Base-by-base conservation (phyloP, 2,329 filamentous ascomycete species). In the Ascochyta pisi region DNA sequence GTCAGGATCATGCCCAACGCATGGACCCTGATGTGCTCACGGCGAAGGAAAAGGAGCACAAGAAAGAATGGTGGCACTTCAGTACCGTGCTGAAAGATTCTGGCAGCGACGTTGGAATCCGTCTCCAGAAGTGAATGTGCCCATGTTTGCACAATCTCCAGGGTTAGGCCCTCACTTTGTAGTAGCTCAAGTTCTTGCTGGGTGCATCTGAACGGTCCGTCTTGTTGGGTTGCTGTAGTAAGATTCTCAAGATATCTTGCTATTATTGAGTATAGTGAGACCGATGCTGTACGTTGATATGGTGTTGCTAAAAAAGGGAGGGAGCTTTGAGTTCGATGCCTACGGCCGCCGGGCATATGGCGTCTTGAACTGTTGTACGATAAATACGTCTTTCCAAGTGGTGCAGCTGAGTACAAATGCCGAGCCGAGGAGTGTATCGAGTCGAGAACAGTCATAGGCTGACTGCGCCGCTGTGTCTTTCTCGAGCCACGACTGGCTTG, bases 31-130 rank as follows among this genome's bases (percentile, higher is more conserved):
- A 75, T 65, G 29, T 62, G 61, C 26, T 62, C 62, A n/a, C 73
- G 69, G 8, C 67, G 71, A 38, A 76, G 60, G 38, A 68, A 74
- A 12, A 75, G 49, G 9, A 68, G 54, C 8, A 75, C 54, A 10
- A 76, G 29, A 53, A 73, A 76, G 2, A 71, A 45, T n/a, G 73
- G 70, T 10, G 69, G 67, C 4, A 23, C 48, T 12, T 58, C 40
- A 5, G 42, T 8, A 7, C 49, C 50, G 10, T 54, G 41, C 24
- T 51, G 51, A 19, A 75, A 71, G 3, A 66, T 50, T 4, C 40
- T 49, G 27, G 62, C 61, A 10, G 67, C 69, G 8, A 37, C 19
- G n/a, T 54, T 45, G 13, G 69, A 70, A 7, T 56, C 54, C 6
- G 24, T 44, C 16, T 62, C 54, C 15, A 67, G 5, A 16, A 76